Evolutionary conservation across 179 eudicot genomes (phyloP), one percentile per base, ranked within the genome.

Genomic region (Amaranthus tricolor): DNA sequence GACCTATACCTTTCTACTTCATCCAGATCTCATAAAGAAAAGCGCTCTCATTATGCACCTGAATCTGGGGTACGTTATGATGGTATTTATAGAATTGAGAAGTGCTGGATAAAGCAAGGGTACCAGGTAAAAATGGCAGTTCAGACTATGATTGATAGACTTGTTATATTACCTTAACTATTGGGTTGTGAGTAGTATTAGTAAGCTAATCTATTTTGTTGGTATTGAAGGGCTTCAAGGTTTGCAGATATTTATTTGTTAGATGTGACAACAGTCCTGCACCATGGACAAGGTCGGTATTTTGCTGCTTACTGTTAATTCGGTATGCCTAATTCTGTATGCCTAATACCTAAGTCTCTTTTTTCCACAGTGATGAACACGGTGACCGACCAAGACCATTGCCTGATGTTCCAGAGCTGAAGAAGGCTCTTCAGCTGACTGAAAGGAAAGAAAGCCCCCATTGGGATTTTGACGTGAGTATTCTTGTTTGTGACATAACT

Each of bases 251-350:
- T 82, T 83, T 93, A 55, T 93, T 93, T 78, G 89, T 93, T 62
- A 87, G 97, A 64, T 93, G 98, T 82, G 98, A 93, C 84, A 91
- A 93, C 79, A 89, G 88, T 60, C 98, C 98, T 80, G 97, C 98
- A 51, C 98, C 98, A 54, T 94, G 98, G 97, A 88, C 98, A 56
- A 91, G 94, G 98, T 91, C 72, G 53, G 88, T 58, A 16, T 19
- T 19, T 69, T 64, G 2, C 44, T 76, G 15, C 40, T 31, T 31
- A 31, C 40, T 31, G 40, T 31, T 31, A 31, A 31, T 31, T 31
- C 4, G 40, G 40, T 31, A 31, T 31, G 40, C 40, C 40, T 31
- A 31, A 70, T 20, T 65, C 12, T 66, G 45, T 69, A 16, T 12
- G 15, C 48, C 51, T 65, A 52, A 19, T 40, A 17, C 50, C 6